Evolutionary conservation across 345 rosid genomes (phyloP).

Genomic region (Brassica carinata): DNA sequence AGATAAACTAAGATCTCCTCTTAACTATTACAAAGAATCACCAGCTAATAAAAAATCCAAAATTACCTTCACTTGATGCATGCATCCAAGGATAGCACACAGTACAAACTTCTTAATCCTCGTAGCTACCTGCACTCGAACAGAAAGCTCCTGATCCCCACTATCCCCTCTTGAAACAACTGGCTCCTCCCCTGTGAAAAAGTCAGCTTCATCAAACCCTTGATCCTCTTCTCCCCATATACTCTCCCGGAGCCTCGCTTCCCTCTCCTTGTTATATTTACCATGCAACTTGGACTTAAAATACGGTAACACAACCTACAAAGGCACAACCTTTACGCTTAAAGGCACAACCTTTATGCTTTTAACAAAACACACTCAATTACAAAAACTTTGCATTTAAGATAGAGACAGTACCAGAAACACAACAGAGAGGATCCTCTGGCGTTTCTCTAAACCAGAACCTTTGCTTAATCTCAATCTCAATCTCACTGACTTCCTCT

Average conservation of each 20-base stretch:
- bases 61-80: conserved; percentile 88
- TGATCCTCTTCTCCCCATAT: conserved; percentile 89
- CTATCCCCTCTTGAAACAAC: conserved; percentile 47
- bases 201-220: conserved; percentile 57
- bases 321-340: no score
- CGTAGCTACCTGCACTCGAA: conserved; percentile 56
- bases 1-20: conserved; percentile 4
- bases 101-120: conserved; percentile 70
- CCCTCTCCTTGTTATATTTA: conserved; percentile 88
- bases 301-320: conserved; percentile 90
- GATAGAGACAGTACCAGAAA: conserved; percentile 69
- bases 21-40: not conserved
- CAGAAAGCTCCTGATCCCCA: conserved; percentile 53
- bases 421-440: conserved; percentile 83
- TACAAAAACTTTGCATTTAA: not conserved
- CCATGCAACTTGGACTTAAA: conserved; percentile 86
- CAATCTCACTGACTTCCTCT: conserved; percentile 78
- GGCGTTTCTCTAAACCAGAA: conserved; percentile 74
- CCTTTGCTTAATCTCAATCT: conserved; percentile 53
- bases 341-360: conserved; percentile 1
- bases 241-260: conserved; percentile 91
- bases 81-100: conserved; percentile 90
- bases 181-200: conserved; percentile 50
- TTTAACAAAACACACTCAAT: not conserved
- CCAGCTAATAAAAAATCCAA: conserved; percentile 11